phyloP scores from a whole-genome alignment of 805 yeast genomes.

The Brettanomyces custersianus region DNA sequence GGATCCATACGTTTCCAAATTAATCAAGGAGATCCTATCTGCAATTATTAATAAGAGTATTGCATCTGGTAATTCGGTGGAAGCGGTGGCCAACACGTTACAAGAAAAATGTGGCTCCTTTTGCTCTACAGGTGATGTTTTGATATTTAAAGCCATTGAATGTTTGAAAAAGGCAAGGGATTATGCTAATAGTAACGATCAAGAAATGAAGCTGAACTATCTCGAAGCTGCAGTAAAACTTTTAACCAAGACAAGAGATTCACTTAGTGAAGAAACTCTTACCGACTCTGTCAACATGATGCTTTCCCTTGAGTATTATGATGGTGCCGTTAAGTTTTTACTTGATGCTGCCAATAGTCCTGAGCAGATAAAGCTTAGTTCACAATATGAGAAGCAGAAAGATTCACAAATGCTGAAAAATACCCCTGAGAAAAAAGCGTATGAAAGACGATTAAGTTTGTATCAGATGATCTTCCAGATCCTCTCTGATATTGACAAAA shows the following conservation, averaged over 20 bases:
- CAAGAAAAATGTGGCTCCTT: constrained; percentile 93
- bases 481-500: constrained; percentile 60
- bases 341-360: constrained; percentile 65
- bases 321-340: constrained; percentile 80
- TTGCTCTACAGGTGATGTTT: constrained; percentile 88
- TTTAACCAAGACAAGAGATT: constrained; percentile 71
- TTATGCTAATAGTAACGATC: constrained; percentile 59
- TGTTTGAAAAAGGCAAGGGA: constrained; percentile 81
- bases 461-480: constrained; percentile 72
- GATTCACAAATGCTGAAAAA: constrained; percentile 19
- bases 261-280: constrained; percentile 68
- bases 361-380: constrained; percentile 52
- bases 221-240: constrained; percentile 66
- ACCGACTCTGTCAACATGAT: constrained; percentile 74
- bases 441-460: constrained; percentile 44
- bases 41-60: constrained; percentile 85
- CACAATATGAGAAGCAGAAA: constrained; percentile 41
- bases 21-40: constrained; percentile 79
- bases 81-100: constrained; percentile 73
- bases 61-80: constrained; percentile 87
- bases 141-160: constrained; percentile 90
- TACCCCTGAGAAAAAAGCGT: constrained; percentile 43
- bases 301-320: constrained; percentile 66
- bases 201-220: constrained; percentile 53
- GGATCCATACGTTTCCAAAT: constrained; percentile 42